Conservation (phyloP, 163 green algal genomes). For the Volvox carteri region DNA sequence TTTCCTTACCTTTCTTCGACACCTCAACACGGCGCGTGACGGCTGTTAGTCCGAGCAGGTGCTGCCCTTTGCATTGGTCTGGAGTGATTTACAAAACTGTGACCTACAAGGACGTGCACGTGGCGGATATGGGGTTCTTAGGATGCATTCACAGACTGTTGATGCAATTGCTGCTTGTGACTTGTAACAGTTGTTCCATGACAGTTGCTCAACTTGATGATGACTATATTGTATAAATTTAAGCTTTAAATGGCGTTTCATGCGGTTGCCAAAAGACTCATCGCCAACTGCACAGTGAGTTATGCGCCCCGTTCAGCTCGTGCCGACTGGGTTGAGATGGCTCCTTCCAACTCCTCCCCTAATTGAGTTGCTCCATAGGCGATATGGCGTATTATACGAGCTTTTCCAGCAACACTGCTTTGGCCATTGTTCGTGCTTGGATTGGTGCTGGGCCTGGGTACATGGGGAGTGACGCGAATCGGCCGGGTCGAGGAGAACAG, state of each 20-base stretch:
- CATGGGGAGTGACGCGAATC: not conserved
- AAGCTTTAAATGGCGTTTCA: not conserved
- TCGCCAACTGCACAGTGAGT: not conserved
- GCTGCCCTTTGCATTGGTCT: too few relatives aligned
- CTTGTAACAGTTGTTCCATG: too few relatives aligned
- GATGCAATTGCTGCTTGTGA: not conserved
- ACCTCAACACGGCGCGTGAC: too few relatives aligned
- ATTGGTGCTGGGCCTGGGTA: slow-evolving; percentile 7
- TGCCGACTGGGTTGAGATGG: not conserved
- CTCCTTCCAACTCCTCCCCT: too few relatives aligned
- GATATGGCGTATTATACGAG: not conserved
- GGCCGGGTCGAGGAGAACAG: not conserved
- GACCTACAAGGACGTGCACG: too few relatives aligned
- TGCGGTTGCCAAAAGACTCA: not conserved
- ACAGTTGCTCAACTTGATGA: too few relatives aligned
- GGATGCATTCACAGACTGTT: not conserved
- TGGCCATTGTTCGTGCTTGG: not conserved
- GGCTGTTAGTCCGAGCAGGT: too few relatives aligned
- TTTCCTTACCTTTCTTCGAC: too few relatives aligned
- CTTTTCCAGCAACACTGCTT: not conserved
- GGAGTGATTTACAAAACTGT: too few relatives aligned
- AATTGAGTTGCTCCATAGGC: not conserved
- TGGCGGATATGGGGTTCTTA: too few relatives aligned
- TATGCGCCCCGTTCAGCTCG: too few relatives aligned
- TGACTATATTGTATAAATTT: not conserved